These are phyloP conservation scores for Ziziphus jujuba DNA, from an alignment of 306 rosid species.

Conservation along the genomic window DNA sequence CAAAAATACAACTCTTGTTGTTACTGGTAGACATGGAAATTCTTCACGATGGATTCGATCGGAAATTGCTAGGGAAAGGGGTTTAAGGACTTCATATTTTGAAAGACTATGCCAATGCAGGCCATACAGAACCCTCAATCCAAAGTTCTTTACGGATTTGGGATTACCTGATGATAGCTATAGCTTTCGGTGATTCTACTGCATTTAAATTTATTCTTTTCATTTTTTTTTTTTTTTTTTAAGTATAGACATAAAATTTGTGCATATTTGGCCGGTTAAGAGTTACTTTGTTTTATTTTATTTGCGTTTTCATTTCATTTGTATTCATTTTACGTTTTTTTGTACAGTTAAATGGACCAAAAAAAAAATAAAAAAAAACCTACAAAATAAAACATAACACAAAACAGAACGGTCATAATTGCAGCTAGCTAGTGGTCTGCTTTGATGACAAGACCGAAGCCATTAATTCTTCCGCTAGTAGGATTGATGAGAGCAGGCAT, in stretches of 20 bases:
- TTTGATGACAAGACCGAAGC: no score
- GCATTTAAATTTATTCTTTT: not conserved
- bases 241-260: not conserved
- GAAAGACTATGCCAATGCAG: constrained; percentile 25
- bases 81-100: constrained; percentile 34
- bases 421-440: no score
- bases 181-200: not conserved
- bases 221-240: not conserved
- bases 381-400: no score
- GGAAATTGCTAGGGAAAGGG: constrained; percentile 25
- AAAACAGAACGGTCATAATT: no score
- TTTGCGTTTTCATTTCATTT: no score
- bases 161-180: not conserved
- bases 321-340: no score
- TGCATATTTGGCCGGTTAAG: not conserved
- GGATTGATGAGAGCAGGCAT: no score
- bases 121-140: not conserved
- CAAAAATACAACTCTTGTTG: constrained; percentile 28
- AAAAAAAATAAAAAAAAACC: no score
- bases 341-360: no score
- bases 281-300: no score
- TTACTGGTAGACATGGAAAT: constrained; percentile 19
- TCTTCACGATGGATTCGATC: constrained; percentile 28
- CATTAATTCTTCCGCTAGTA: no score
- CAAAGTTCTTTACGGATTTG: constrained; percentile 2